A percentile compares a stretch with the other conserved stretches of the same genome.
Evolutionary conservation across 2,329 filamentous ascomycete species (phyloP).

Genomic region (Hymenoscyphus salicellus): DNA sequence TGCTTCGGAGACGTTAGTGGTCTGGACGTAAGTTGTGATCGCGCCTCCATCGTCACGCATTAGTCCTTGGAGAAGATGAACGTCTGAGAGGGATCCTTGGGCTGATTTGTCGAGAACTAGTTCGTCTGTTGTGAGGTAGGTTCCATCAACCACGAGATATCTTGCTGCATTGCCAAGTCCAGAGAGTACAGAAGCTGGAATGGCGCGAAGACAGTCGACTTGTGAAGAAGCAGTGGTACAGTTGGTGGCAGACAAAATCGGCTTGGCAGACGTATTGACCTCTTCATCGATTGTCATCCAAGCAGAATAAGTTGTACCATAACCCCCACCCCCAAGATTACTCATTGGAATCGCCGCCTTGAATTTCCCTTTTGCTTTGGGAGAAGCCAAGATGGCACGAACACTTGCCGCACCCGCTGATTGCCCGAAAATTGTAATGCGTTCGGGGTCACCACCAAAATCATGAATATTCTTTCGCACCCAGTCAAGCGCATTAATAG

Average conservation of each 20-base stretch:
- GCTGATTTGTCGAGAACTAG: slow-evolving; percentile 16
- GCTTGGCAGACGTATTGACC: slow-evolving; percentile 15
- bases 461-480: slow-evolving; percentile 35
- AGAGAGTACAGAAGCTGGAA: slow-evolving; percentile 18
- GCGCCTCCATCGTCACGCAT: slow-evolving; percentile 37
- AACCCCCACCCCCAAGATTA: slow-evolving; percentile 26
- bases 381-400: slow-evolving; percentile 25
- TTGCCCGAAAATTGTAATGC: slow-evolving; percentile 43
- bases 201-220: slow-evolving; percentile 22
- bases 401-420: slow-evolving; percentile 43
- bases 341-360: slow-evolving; percentile 25
- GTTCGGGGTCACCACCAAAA: slow-evolving; percentile 38
- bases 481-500: slow-evolving; percentile 38
- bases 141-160: slow-evolving; percentile 33
- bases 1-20: slow-evolving; percentile 17
- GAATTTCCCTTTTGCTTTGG: slow-evolving; percentile 26
- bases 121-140: slow-evolving; percentile 28
- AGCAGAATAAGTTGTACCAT: slow-evolving; percentile 25
- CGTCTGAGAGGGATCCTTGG: slow-evolving; percentile 16
- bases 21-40: slow-evolving; percentile 26
- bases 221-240: slow-evolving; percentile 21
- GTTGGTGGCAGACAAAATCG: slow-evolving; percentile 21
- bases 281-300: slow-evolving; percentile 21
- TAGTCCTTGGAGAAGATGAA: slow-evolving; percentile 34
- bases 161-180: slow-evolving; percentile 12